Evolutionary conservation across 345 rosid genomes (phyloP).

Genomic region (Rhodamnia argentea): DNA sequence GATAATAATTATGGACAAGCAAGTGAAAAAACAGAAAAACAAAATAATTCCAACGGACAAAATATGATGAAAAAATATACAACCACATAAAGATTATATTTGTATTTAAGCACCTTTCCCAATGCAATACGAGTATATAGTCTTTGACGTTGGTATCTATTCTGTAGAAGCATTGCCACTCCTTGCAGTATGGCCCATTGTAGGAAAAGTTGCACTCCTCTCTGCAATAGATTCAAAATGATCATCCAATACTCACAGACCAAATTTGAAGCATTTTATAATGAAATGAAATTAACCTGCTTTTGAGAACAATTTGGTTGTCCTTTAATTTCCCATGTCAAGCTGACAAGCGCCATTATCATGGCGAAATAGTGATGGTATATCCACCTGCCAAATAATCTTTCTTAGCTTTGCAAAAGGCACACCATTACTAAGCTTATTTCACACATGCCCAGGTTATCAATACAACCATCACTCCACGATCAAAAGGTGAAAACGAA

Average conservation of each 20-base stretch:
- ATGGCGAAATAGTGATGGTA: conserved; percentile 97
- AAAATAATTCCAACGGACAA: not conserved
- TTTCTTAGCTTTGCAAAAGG: not conserved
- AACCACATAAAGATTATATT: not conserved
- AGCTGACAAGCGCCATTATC: conserved; percentile 96
- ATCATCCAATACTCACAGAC: not conserved
- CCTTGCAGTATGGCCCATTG: conserved; percentile 99
- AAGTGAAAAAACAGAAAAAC: not conserved
- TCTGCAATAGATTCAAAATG: conserved; percentile 34
- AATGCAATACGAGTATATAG: conserved; percentile 96
- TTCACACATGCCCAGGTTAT: not conserved
- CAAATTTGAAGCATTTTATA: not conserved
- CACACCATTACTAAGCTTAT: not conserved
- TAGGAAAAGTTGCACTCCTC: conserved; percentile 95
- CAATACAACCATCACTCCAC: not conserved
- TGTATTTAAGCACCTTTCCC: conserved; percentile 60
- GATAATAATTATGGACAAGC: not conserved
- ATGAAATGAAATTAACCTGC: conserved; percentile 46
- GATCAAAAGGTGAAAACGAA: not conserved
- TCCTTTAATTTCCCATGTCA: conserved; percentile 98
- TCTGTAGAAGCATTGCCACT: conserved; percentile 96
- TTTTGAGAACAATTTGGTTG: conserved; percentile 89
- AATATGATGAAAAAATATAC: not conserved
- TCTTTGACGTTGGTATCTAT: conserved; percentile 98
- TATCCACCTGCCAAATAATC: conserved; percentile 72